Base-by-base conservation (phyloP, 1,284 basidiomycete genomes). In the Meripilus lineatus region DNA sequence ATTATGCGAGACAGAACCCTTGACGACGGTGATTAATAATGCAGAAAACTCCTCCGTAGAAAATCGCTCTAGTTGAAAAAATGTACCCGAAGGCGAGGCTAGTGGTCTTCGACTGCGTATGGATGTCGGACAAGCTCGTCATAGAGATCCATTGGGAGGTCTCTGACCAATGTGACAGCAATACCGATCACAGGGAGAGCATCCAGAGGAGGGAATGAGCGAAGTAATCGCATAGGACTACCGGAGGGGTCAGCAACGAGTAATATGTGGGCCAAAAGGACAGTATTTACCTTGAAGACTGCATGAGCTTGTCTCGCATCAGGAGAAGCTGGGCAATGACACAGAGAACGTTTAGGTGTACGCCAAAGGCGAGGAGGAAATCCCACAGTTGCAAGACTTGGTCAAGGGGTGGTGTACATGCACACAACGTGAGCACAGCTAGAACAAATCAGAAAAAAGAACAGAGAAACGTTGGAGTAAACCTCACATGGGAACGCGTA, bases 301-400 rank as follows among this genome's bases (percentile, higher is more conserved):
- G 72, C 80, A 98, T 89, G 24, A 99, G 79, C 40, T 93, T 88
- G 46, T 91, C 84, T 49, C 92, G 75, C 65, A 97, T 94, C 18
- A 96, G 76, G 3, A 93, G 68, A 1, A 98, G 70, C 59, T 98
- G 95, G 3, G 95, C 93, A 46, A 98, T 94, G 6, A 98, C 92
- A 61, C 93, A 97, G 13, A 98, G 74, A 8, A 99, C 85, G 59
- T 98, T 98, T 21, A 98, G 73, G 59, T 98, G 95, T 5, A 94
- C 89, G 11, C 95, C 95, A 58, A 94, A 98, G 1, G 94, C 92
- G 23, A 98, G 77, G 11, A 99, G 75, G 62, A 98, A 99, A 65
- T 99, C 95, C 95, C 95, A 99, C 39, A 99, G 70, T 54, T 86
- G 84, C 14, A 98, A 72, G 10, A 97, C 93, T 69, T 98, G 88